Evolutionary conservation across 768 basidiomycete species (phyloP), one percentile per base, ranked within the genome.

Genomic region (Rhodotorula babjevae): DNA sequence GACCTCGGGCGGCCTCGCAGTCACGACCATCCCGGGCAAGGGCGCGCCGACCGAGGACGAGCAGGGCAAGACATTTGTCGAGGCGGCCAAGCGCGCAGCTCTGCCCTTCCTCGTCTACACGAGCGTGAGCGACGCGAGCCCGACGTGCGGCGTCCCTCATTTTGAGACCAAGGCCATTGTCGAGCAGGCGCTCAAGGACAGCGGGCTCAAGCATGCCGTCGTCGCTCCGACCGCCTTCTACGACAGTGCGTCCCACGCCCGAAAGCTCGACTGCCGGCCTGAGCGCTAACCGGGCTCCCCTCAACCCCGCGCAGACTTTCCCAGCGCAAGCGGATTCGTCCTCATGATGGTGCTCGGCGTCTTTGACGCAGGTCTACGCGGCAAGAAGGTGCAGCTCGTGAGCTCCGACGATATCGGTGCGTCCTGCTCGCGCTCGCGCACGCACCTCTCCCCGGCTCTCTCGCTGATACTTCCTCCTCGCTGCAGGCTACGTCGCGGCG

Each of bases 201-300:
- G 71, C n/a, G 78, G 78, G 33, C 42, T 80, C 33, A 27, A 46
- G 6, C 74, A 76, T 33, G 74, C 75, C 16, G 76, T 80, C 64
- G 60, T 80, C 16, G 71, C 79, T 0, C 79, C 79, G 8, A 77
- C 76, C n/a, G 78, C 74, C 2, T 80, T 80, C 76, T 71, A 69
- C 67, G 79, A 79, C 56, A 80, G 79, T 72, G 67, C 77, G 65
- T 75, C 77, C 40, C 44, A 12, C 59, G 47, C n/a, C n/a, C n/a
- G n/a, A n/a, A n/a, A n/a, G 19, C 23, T 21, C 49, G 21, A 8
- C 49, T 50, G 7, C 15, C 49, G 23, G 21, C 27, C n/a, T 14
- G 4, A 2, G n/a, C 53, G 31, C n/a, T 12, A 9, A 29, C 11
- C 3, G 3, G n/a, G 29, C 25, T 14, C 53, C n/a, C 23, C 53